phyloP scores from a whole-genome alignment of 2,329 filamentous ascomycete genomes.

The Lachnellula cervina region DNA sequence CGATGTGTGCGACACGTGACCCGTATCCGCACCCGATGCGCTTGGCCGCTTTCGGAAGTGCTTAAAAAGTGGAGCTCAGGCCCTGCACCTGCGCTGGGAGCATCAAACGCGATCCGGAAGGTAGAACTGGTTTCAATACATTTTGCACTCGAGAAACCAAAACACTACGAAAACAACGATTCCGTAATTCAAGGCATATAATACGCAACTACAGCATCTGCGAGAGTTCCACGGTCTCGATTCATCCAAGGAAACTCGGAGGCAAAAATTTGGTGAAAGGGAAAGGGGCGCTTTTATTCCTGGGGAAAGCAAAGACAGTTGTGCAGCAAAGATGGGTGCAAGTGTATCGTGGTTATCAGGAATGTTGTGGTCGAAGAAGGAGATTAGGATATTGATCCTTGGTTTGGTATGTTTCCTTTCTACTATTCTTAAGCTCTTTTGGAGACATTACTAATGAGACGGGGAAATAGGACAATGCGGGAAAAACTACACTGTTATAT shows the following conservation, averaged over 20 bases:
- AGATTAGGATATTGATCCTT: conserved; percentile 92
- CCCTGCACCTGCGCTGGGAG: too few relatives aligned
- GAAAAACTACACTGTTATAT: conserved; percentile 96
- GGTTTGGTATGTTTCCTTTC: conserved; percentile 64
- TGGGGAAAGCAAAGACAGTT: conserved; percentile 15
- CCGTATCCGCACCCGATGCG: neutral
- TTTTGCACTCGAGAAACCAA: neutral
- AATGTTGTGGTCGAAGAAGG: conserved; percentile 88
- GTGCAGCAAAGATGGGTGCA: conserved; percentile 51
- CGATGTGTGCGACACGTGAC: conserved; percentile 6
- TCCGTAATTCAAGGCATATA: neutral
- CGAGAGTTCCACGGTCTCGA: too few relatives aligned
- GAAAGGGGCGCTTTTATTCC: conserved; percentile 11
- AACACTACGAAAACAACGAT: neutral
- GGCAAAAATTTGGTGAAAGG: conserved; percentile 1
- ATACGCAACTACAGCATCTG: neutral
- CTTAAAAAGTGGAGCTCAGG: neutral
- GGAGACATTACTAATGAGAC: conserved; percentile 4
- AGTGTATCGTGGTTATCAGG: conserved; percentile 65
- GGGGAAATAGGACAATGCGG: conserved; percentile 77
- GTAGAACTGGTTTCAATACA: neutral
- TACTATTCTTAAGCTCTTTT: conserved; percentile 1
- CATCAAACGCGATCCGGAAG: neutral
- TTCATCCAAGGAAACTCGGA: neutral
- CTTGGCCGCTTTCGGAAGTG: neutral